phyloP scores from a whole-genome alignment of 2,329 filamentous ascomycete species.

The Cordyceps farinosa region DNA sequence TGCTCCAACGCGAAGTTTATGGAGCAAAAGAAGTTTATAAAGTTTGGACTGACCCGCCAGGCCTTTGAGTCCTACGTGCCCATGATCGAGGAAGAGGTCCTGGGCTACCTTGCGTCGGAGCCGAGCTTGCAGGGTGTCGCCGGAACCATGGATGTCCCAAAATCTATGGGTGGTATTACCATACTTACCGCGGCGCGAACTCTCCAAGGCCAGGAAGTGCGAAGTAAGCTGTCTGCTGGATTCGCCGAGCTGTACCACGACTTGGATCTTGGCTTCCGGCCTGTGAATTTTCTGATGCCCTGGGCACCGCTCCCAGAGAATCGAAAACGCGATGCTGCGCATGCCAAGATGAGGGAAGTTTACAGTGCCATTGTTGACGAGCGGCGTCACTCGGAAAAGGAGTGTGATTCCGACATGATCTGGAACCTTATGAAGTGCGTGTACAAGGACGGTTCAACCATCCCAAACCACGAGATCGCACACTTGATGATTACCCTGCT shows the following conservation, averaged over 20 bases:
- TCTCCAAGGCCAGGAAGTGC: conserved; percentile 73
- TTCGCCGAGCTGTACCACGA: conserved; percentile 77
- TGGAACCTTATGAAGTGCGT: conserved; percentile 72
- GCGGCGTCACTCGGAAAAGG: conserved; percentile 49
- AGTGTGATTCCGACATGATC: conserved; percentile 60
- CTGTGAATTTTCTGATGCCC: conserved; percentile 78
- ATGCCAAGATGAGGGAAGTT: conserved; percentile 64
- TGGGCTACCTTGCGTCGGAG: conserved; percentile 57
- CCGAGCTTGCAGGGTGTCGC: conserved; percentile 55
- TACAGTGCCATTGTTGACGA: conserved; percentile 69
- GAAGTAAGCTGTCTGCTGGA: conserved; percentile 64
- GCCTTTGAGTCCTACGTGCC: conserved; percentile 64
- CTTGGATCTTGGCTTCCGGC: conserved; percentile 68
- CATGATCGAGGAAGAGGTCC: conserved; percentile 66
- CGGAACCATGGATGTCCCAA: conserved; percentile 61
- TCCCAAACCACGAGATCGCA: conserved; percentile 73
- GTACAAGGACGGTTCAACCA: conserved; percentile 67
- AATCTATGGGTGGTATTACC: conserved; percentile 71
- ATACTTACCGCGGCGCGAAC: conserved; percentile 77
- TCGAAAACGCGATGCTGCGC: conserved; percentile 65
- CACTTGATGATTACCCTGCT: conserved; percentile 85
- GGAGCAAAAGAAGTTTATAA: conserved; percentile 86
- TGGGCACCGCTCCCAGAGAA: conserved; percentile 78
- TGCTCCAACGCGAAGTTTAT: conserved; percentile 81
- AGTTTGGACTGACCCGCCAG: conserved; percentile 64